A percentile compares a stretch with the other conserved stretches of the same genome.
phyloP scores from a whole-genome alignment of 495 filamentous ascomycete species.

The Cryomyces minteri region DNA sequence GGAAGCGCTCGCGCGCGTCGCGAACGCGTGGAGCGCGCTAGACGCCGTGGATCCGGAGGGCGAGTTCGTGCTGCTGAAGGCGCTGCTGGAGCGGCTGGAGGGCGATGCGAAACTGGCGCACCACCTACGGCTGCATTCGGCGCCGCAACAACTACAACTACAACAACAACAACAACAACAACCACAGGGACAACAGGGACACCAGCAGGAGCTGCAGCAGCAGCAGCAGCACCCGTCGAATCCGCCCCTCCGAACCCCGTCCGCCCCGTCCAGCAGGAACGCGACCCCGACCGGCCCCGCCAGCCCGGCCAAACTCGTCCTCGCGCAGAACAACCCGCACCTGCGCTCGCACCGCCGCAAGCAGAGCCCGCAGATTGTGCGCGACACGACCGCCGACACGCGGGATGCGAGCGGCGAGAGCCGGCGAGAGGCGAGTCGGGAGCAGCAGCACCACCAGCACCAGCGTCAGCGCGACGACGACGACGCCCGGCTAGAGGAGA shows the following conservation, averaged over 20 bases:
- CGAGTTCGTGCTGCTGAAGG: conserved; percentile 61
- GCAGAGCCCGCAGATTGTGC: background rate
- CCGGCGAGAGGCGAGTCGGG: too few species aligned
- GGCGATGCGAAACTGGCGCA: conserved; percentile 18
- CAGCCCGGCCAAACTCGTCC: conserved; percentile 43
- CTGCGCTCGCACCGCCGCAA: conserved; percentile 42
- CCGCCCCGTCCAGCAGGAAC: background rate
- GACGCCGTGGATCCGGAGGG: conserved; percentile 85
- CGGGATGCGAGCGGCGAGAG: too few species aligned
- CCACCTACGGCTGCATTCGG: conserved; percentile 1
- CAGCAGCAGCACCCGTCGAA: background rate
- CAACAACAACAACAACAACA: too few species aligned
- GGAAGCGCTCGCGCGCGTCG: conserved; percentile 62
- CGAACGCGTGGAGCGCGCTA: conserved; percentile 66
- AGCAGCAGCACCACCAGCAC: too few species aligned
- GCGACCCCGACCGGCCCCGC: conserved; percentile 1
- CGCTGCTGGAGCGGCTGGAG: conserved; percentile 42
- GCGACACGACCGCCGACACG: too few species aligned
- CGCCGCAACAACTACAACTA: too few species aligned
- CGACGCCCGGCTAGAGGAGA: conserved; percentile 8
- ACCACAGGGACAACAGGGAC: too few species aligned
- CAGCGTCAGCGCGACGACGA: conserved; percentile 8
- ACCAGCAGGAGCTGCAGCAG: background rate
- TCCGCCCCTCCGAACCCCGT: background rate
- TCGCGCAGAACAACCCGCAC: conserved; percentile 73